phyloP scores from a whole-genome alignment of 2,329 filamentous ascomycete species.

The Ophiostoma angusticollis region DNA sequence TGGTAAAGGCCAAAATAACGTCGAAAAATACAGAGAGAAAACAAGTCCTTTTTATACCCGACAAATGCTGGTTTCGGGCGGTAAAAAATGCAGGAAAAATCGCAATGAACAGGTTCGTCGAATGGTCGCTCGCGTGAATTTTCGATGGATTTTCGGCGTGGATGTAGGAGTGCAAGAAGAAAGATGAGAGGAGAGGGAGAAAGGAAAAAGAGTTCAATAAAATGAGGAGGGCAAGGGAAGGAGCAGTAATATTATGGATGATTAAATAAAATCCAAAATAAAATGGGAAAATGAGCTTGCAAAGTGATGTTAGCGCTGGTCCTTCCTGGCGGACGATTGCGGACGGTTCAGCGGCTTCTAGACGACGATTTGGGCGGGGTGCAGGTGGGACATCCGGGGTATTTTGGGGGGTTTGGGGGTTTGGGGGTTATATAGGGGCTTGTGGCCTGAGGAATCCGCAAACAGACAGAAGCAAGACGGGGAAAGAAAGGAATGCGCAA shows the following conservation, averaged over 20 bases:
- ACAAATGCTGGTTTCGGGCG: no score
- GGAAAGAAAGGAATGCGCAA: no score
- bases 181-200: background rate
- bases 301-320: no score
- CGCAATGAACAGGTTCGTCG: background rate
- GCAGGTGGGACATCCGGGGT: no score
- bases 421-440: no score
- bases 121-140: background rate
- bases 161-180: background rate
- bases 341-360: no score
- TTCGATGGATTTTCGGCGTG: background rate
- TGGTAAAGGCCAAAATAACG: background rate
- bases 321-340: no score
- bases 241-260: background rate
- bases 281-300: background rate
- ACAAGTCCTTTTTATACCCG: no score
- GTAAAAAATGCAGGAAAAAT: background rate
- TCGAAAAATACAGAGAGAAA: conserved; percentile 1
- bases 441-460: no score
- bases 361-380: no score
- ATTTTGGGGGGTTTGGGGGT: no score
- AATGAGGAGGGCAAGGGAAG: background rate
- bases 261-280: background rate
- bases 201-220: background rate
- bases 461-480: no score